These are phyloP conservation scores for Styphnolobium japonicum DNA, from an alignment of 306 rosid genomes.

Conservation along the genomic window DNA sequence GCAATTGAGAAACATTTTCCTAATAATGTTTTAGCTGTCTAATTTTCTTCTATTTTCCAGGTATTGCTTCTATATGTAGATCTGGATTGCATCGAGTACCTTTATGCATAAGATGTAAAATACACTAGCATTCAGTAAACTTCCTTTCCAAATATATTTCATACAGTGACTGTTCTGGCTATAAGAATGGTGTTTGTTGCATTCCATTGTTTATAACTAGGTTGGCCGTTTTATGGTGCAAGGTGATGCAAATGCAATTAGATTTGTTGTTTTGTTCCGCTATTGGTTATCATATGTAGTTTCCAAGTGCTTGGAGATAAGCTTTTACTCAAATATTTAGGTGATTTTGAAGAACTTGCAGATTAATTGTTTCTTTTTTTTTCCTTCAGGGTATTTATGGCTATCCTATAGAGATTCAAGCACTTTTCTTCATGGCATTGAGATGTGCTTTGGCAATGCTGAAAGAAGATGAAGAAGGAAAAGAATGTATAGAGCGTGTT, in stretches of 20 bases:
- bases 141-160: neutral
- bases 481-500: conserved; percentile 76
- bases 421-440: conserved; percentile 89
- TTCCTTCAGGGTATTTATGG: conserved; percentile 78
- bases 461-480: conserved; percentile 78
- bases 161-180: neutral
- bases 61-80: neutral
- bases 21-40: neutral
- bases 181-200: neutral
- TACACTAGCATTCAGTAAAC: neutral
- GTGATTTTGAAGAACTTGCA: neutral
- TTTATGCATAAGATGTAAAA: neutral
- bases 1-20: neutral
- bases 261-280: conserved; percentile 14
- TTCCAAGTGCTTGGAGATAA: neutral
- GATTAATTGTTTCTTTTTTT: neutral
- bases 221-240: neutral
- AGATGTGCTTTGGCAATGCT: conserved; percentile 74
- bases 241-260: conserved; percentile 5
- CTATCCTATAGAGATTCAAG: conserved; percentile 92
- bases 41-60: neutral
- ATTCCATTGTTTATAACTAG: neutral
- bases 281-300: neutral
- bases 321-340: neutral
- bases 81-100: neutral